Base-by-base conservation (phyloP, 2,329 filamentous ascomycete species). In the Remersonia thermophila region DNA sequence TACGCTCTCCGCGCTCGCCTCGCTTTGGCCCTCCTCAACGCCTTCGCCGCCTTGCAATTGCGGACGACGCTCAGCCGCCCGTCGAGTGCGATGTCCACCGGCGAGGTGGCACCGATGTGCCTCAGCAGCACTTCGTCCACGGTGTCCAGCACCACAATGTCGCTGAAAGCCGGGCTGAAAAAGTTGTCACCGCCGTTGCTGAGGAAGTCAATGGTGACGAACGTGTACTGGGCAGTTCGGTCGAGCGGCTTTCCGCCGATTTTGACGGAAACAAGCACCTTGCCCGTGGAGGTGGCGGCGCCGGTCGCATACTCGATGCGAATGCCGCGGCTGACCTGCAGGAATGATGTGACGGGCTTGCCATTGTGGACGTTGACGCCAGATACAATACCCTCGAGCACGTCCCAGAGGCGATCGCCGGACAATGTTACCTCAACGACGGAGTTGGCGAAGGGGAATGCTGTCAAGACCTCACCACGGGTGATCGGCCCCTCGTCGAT, bases 391-490 rank as follows among this genome's bases (percentile, higher is more conserved):
- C 75, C 76, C 49, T 80, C 73, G 23, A 81, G 59, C 4, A 71
- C 60, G 29, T 64, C 58, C 64, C 69, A 72, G 4, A 80, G 51
- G 30, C 69, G 61, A 7, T 65, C 56, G 13, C 76, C 76, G 0
- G 58, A 58, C 42, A 71, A 62, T 1, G 51, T 56, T 12, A 79
- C 54, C 47, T 79, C 71, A 7, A 77, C 73, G 14, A 80, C 62
- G 30, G 73, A 62, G 54, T 80, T 80, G 37, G 71, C 70, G 44
- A 80, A 80, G 27, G 76, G 76, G 55, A 80, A 80, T 0, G 72
- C 65, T 0, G 72, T 78, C 2, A 79, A 59, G 4, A 80, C 69
- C 41, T 77, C 67, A 36, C 75, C 75, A 26, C 73, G 69, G 3
- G 74, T 80, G 49, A 80, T 69, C 36, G 68, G 55, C 8, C 76